Evolutionary conservation across 805 yeast genomes (phyloP), one percentile per base, ranked within the genome.

Genomic region (Zygosaccharomyces bisporus): DNA sequence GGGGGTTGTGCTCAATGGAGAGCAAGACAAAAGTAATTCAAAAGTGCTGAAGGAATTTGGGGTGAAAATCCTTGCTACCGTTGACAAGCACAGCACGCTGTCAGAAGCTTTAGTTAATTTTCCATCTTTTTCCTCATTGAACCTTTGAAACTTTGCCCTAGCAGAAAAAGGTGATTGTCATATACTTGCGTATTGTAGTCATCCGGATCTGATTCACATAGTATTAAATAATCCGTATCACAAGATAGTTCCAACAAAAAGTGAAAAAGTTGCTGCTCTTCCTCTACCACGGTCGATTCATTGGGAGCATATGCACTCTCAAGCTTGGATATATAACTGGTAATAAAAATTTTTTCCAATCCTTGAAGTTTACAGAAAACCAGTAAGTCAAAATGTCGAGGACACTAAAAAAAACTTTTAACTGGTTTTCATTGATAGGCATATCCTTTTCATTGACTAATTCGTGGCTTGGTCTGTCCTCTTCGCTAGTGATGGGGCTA

Each of bases 391-490:
- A n/a, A n/a, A n/a, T 41, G n/a, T 27, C 30, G 6, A 21, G 36
- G 17, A 33, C n/a, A 34, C 29, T 34, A 20, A 3, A 41, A 19
- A 59, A 64, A 52, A 63, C 64, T 31, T 75, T 74, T 52, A 63
- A 67, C n/a, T 61, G 73, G 38, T 59, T 70, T 65, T 71, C 81
- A 1, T 58, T 79, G 1, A 57, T 79, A 31, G 83, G 82, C 41
- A 77, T 77, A 25, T 81, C 81, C 7, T 79, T 78, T 51, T 81
- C 82, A 10, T 60, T 79, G 33, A 78, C 82, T 12, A 77, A 77
- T 56, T 76, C 81, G 1, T 79, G 83, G 83, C 72, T 74, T 46
- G 83, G 83, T 44, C 73, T 79, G 17, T 72, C 80, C 9, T 79
- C 81, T 3, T 70, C 80, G 1, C 65, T 78, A 49, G 69, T 74